Evolutionary conservation across 345 rosid genomes (phyloP).

Genomic region (Ceriops zippeliana): DNA sequence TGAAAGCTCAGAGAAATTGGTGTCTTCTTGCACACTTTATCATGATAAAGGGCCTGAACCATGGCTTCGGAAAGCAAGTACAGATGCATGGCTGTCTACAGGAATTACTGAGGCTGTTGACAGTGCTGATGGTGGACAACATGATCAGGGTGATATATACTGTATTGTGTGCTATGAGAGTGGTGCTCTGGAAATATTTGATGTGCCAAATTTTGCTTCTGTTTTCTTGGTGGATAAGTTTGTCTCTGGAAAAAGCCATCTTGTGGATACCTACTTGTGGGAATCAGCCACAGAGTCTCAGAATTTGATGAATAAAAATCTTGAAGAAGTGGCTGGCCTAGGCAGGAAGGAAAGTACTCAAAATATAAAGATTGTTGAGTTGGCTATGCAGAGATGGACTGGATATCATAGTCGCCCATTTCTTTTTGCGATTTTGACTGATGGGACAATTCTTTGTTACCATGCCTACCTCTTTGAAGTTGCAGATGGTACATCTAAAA

Average conservation of each 20-base stretch:
- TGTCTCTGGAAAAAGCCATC: constrained; percentile 73
- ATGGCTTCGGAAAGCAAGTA: constrained; percentile 93
- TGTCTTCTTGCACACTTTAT: constrained; percentile 86
- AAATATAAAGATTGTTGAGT: constrained; percentile 69
- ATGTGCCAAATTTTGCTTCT: constrained; percentile 81
- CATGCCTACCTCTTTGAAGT: constrained; percentile 91
- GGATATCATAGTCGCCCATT: constrained; percentile 84
- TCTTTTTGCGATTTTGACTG: constrained; percentile 81
- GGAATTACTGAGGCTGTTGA: constrained; percentile 83
- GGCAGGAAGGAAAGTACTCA: constrained; percentile 61
- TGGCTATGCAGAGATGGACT: constrained; percentile 94
- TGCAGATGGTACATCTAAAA: constrained; percentile 53
- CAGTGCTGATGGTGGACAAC: constrained; percentile 75
- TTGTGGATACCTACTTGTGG: constrained; percentile 48
- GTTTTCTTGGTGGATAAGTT: constrained; percentile 83
- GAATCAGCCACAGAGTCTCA: constrained; percentile 47
- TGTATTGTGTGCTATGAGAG: constrained; percentile 83
- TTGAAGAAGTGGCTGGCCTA: constrained; percentile 48
- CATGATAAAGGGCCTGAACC: constrained; percentile 95
- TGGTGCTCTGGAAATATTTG: constrained; percentile 88
- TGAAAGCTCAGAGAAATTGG: constrained; percentile 54
- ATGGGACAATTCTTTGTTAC: constrained; percentile 92
- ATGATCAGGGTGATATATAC: constrained; percentile 89
- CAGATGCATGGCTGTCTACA: constrained; percentile 96
- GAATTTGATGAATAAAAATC: constrained; percentile 34